Percentiles rank a stretch among this genome's conserved stretches.
Evolutionary conservation across 2,329 filamentous ascomycete species (phyloP).

Genomic region (Scedosporium aurantiacum): DNA sequence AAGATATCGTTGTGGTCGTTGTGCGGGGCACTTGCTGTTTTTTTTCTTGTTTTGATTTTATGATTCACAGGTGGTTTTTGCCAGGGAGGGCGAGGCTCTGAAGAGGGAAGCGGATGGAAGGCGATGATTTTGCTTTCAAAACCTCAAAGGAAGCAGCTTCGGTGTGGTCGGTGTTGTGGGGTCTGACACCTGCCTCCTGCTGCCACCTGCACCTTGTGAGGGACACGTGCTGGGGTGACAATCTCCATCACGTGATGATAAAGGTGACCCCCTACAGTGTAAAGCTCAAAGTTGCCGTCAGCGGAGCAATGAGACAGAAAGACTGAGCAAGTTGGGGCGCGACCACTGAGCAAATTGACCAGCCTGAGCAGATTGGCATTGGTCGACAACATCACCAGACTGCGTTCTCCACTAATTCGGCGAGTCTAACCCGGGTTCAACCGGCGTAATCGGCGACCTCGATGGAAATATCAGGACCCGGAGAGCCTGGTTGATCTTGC

Average conservation of each 20-base stretch:
- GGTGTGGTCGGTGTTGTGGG: neutral
- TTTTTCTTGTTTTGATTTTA: neutral
- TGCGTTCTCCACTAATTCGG: too few species aligned
- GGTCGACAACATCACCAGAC: too few species aligned
- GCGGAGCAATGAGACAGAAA: too few species aligned
- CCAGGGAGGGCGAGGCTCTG: neutral
- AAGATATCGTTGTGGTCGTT: neutral
- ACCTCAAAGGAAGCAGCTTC: neutral
- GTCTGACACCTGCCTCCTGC: neutral
- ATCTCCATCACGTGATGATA: neutral
- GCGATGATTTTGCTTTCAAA: neutral
- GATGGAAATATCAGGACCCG: too few species aligned
- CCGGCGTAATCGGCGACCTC: too few species aligned
- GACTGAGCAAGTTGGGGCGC: too few species aligned
- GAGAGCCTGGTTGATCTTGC: too few species aligned
- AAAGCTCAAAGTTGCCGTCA: too few species aligned
- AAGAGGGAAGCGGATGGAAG: neutral
- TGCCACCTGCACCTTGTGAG: neutral
- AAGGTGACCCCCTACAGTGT: too few species aligned
- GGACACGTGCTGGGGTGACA: neutral
- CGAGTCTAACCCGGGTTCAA: too few species aligned
- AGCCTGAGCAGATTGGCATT: too few species aligned
- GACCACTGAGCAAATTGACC: too few species aligned
- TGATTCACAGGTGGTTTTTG: neutral
- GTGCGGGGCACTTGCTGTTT: neutral